phyloP scores from a whole-genome alignment of 495 filamentous ascomycete species.

The Tuber calosporum region DNA sequence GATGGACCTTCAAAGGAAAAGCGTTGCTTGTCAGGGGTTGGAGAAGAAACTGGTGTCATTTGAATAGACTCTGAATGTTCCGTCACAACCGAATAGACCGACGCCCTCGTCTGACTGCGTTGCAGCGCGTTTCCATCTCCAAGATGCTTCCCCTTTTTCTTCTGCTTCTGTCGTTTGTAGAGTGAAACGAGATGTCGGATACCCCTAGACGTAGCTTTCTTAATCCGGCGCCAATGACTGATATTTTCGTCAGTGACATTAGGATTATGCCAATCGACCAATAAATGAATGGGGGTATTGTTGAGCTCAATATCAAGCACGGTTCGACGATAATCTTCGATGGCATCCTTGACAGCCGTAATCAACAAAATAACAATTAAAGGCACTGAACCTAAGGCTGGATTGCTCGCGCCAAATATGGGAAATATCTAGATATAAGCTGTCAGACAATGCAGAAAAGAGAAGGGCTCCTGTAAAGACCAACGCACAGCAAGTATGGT shows the following conservation, averaged over 20 bases:
- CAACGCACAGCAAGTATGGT: constrained; percentile 83
- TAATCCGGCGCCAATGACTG: constrained; percentile 77
- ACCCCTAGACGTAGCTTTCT: constrained; percentile 71
- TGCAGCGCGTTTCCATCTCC: constrained; percentile 26
- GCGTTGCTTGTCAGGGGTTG: constrained; percentile 53
- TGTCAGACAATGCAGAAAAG: constrained; percentile 14
- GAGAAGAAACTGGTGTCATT: constrained; percentile 92
- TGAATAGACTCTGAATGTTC: constrained; percentile 56
- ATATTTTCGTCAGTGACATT: constrained; percentile 84
- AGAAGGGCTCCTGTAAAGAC: constrained; percentile 6
- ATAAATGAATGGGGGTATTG: constrained; percentile 86
- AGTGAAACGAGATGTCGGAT: constrained; percentile 26
- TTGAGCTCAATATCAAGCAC: constrained; percentile 90
- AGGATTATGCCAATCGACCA: constrained; percentile 85
- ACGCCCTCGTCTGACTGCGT: constrained; percentile 37
- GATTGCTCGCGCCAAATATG: constrained; percentile 89
- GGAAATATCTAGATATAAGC: constrained; percentile 67
- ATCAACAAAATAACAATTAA: constrained; percentile 90
- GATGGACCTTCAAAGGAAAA: constrained; percentile 33
- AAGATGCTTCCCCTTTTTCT: constrained; percentile 43
- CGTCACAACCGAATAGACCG: constrained; percentile 38
- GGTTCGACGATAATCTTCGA: constrained; percentile 93
- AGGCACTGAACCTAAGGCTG: constrained; percentile 81
- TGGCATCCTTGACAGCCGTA: constrained; percentile 90
- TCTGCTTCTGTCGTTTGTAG: constrained; percentile 40